Evolutionary conservation across 1,284 basidiomycete genomes (phyloP).

Genomic region (Cerioporus squamosus): DNA sequence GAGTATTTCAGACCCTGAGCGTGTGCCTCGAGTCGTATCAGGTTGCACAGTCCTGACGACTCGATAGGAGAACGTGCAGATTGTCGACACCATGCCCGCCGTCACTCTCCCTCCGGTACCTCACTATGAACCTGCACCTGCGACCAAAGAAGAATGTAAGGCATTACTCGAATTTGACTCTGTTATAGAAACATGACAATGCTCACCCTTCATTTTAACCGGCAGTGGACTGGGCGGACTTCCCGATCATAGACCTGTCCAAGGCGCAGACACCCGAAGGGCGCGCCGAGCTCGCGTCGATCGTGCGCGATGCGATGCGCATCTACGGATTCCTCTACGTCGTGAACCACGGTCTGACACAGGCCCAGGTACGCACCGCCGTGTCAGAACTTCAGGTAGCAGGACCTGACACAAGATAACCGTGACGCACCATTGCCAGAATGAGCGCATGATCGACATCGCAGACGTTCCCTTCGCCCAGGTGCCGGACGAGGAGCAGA

Average conservation of each 20-base stretch:
- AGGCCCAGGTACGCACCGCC: conserved; percentile 43
- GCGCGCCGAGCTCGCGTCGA: conserved; percentile 48
- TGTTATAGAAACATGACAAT: too few relatives aligned
- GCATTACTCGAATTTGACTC: too few relatives aligned
- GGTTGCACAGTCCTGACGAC: too few relatives aligned
- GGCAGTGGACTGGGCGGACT: conserved; percentile 69
- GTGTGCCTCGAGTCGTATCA: too few relatives aligned
- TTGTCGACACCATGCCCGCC: not conserved
- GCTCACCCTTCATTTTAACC: too few relatives aligned
- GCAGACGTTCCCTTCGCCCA: conserved; percentile 62
- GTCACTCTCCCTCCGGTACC: conserved; percentile 25
- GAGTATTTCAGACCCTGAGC: too few relatives aligned
- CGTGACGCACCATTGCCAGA: not conserved
- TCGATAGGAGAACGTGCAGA: too few relatives aligned
- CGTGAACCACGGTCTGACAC: conserved; percentile 58
- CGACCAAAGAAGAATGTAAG: conserved; percentile 37
- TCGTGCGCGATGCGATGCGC: conserved; percentile 60
- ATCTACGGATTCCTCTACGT: conserved; percentile 68
- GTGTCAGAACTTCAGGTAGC: not conserved
- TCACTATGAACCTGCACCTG: conserved; percentile 42
- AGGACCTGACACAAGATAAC: too few relatives aligned
- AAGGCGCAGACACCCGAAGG: conserved; percentile 51
- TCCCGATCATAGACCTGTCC: conserved; percentile 69
- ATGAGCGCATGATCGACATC: conserved; percentile 61
- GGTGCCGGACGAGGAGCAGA: conserved; percentile 62